These are phyloP conservation scores for Phtheirospermum japonicum DNA, from an alignment of 257 asterid species.

Conservation along the genomic window DNA sequence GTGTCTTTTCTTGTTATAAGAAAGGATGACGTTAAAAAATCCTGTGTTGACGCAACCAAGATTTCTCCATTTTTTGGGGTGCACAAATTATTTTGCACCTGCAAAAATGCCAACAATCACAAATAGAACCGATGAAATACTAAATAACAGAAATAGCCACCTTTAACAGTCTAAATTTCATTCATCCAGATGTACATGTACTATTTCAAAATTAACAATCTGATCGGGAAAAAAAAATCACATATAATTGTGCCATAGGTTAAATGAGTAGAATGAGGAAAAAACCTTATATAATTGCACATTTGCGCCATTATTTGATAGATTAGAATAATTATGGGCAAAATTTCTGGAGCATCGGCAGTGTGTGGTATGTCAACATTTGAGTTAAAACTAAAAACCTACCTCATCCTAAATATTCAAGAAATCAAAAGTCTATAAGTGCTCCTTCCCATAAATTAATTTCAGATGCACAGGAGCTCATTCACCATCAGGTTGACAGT, in stretches of 20 bases:
- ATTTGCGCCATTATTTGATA: background rate
- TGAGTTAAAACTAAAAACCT: background rate
- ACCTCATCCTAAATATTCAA: conserved; percentile 13
- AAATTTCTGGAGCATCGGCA: conserved; percentile 2
- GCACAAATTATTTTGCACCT: conserved; percentile 98
- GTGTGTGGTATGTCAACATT: conserved; percentile 1
- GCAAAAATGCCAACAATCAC: conserved; percentile 37
- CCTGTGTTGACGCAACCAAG: conserved; percentile 99
- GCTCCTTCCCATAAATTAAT: conserved; percentile 6
- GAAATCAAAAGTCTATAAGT: background rate
- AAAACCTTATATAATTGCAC: background rate
- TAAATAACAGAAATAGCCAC: conserved; percentile 4
- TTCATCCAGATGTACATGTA: background rate
- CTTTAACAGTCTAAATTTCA: conserved; percentile 7
- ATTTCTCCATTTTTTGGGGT: conserved; percentile 98
- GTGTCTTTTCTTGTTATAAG: conserved; percentile 97
- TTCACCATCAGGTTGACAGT: background rate
- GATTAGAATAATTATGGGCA: background rate
- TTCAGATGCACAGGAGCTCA: background rate
- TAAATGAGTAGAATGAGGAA: background rate
- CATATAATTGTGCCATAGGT: background rate
- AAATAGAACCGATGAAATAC: conserved; percentile 2
- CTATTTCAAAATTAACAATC: conserved; percentile 4
- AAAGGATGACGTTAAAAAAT: conserved; percentile 92
- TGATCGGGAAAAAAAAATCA: background rate